A percentile compares a stretch with the other conserved stretches of the same genome.
These are phyloP conservation scores for Lactarius evosmus DNA, from an alignment of 768 basidiomycete genomes.

Conservation along the genomic window DNA sequence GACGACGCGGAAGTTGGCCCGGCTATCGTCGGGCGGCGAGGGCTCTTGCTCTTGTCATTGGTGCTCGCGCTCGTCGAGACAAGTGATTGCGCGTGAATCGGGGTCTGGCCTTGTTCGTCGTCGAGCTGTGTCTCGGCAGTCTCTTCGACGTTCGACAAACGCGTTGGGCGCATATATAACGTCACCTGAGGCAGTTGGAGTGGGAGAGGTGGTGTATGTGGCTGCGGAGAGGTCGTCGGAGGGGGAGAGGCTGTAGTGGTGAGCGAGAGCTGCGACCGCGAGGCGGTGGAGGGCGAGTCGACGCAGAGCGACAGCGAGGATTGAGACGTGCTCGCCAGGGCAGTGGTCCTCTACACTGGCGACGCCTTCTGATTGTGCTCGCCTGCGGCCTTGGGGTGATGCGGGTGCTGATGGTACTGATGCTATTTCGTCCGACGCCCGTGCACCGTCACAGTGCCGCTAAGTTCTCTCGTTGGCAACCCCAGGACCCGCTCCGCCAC, in stretches of 20 bases:
- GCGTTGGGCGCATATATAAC: conserved; percentile 42
- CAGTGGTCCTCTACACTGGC: conserved; percentile 11
- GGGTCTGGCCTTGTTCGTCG: conserved; percentile 28
- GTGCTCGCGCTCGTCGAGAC: neutral
- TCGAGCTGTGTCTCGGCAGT: conserved; percentile 38
- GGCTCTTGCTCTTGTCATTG: conserved; percentile 36
- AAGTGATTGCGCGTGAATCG: neutral
- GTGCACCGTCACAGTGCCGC: conserved; percentile 42
- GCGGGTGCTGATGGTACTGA: conserved; percentile 40
- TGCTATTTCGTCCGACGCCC: conserved; percentile 31
- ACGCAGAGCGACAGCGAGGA: conserved; percentile 25
- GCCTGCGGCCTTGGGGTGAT: conserved; percentile 34
- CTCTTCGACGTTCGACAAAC: conserved; percentile 75
- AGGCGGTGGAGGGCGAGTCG: conserved; percentile 29
- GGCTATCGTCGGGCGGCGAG: conserved; percentile 30
- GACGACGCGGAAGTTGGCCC: conserved; percentile 26
- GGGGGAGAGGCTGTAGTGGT: conserved; percentile 6
- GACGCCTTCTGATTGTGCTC: conserved; percentile 28
- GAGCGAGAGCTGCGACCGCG: conserved; percentile 29
- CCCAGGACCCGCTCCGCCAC: conserved; percentile 34
- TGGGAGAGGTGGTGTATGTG: neutral
- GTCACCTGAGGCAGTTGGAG: conserved; percentile 1
- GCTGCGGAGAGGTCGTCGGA: neutral
- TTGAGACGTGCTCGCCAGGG: conserved; percentile 29
- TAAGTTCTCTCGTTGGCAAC: conserved; percentile 25